Evolutionary conservation across 257 asterid species (phyloP).

Genomic region (Solanum dulcamara): DNA sequence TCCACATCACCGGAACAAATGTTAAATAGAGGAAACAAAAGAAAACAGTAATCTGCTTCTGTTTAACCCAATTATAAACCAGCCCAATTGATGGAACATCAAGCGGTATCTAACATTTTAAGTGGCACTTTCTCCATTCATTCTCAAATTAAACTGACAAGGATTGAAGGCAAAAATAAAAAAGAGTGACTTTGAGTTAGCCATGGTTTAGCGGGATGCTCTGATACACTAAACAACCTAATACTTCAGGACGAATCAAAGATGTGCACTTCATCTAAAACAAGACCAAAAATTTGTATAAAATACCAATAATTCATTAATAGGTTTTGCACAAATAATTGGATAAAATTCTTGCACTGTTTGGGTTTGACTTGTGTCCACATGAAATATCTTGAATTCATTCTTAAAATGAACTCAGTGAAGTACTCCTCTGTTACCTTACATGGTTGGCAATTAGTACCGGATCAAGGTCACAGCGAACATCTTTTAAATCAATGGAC

Average conservation of each 20-base stretch:
- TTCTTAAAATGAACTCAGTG: background rate
- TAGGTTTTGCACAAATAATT: background rate
- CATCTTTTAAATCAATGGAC: conserved; percentile 72
- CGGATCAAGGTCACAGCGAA: conserved; percentile 98
- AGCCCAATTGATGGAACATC: background rate
- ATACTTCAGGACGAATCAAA: background rate
- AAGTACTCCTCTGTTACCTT: conserved; percentile 39
- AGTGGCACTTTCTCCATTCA: background rate
- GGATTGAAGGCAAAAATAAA: background rate
- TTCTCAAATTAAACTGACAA: background rate
- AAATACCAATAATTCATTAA: background rate
- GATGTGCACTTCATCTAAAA: background rate
- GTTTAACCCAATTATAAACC: background rate
- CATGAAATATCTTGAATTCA: background rate
- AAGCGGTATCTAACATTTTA: background rate
- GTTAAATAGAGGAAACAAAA: background rate
- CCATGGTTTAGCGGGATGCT: background rate
- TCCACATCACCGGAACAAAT: background rate
- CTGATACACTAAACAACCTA: background rate
- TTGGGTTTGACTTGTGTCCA: background rate
- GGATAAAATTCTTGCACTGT: background rate
- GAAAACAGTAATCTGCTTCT: background rate
- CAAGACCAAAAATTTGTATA: background rate
- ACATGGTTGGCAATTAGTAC: conserved; percentile 77
- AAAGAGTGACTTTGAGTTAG: background rate